Conservation (phyloP, 805 yeast species). For the Kazachstania bromeliacearum region DNA sequence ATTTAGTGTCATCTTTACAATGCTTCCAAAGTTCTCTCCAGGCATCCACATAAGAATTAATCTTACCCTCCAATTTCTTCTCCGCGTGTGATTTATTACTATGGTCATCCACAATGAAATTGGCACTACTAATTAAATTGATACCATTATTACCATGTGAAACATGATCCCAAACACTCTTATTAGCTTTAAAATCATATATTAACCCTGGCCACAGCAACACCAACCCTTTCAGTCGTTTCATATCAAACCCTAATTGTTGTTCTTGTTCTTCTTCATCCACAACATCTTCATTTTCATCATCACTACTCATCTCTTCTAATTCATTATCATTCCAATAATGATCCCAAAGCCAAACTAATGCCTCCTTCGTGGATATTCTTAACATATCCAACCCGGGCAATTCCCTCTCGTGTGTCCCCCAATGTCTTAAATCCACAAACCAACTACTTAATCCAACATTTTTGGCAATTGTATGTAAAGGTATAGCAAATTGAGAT, state of each 20-base stretch:
- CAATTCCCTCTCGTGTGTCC: constrained; percentile 73
- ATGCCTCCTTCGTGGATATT: constrained; percentile 46
- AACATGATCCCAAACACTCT: constrained; percentile 2
- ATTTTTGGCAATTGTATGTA: constrained; percentile 61
- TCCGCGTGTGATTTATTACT: constrained; percentile 50
- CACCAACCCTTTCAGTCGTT: constrained; percentile 3
- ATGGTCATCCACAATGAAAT: constrained; percentile 38
- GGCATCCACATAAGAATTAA: constrained; percentile 9
- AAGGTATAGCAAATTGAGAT: constrained; percentile 65
- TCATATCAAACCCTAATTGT: constrained; percentile 1
- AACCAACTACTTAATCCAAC: constrained; percentile 66
- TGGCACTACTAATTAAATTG: constrained; percentile 18
- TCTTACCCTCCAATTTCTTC: constrained; percentile 7
- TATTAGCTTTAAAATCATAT: constrained; percentile 5
- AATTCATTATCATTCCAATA: constrained; percentile 51
- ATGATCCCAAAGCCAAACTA: constrained; percentile 62
- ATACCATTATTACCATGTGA: constrained; percentile 14
- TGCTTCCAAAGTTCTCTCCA: constrained; percentile 16
- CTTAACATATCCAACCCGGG: constrained; percentile 68
- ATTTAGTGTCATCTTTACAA: constrained; percentile 5
- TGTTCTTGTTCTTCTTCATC: constrained; percentile 2
- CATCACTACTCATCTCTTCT: constrained; percentile 16
- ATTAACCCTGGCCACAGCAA: constrained; percentile 4
- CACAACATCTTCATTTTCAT: constrained; percentile 1
- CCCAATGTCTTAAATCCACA: constrained; percentile 83